Percentiles rank a stretch among this genome's conserved stretches.
Conservation (phyloP, 495 filamentous ascomycete species). For the Cryomyces minteri region DNA sequence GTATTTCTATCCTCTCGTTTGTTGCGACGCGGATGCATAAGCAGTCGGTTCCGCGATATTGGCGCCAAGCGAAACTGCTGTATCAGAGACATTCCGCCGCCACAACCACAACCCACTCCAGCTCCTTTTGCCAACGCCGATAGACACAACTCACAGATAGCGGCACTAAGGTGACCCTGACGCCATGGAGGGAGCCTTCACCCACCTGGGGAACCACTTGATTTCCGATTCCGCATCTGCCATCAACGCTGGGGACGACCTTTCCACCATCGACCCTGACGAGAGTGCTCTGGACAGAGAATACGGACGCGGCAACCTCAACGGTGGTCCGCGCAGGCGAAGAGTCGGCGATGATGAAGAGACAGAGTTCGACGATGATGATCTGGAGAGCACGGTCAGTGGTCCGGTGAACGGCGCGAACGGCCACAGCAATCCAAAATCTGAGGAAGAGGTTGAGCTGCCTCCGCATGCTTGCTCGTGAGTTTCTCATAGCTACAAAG, state of each 20-base stretch:
- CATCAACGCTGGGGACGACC: conserved; percentile 58
- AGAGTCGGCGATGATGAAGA: conserved; percentile 66
- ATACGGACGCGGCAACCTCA: conserved; percentile 33
- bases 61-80: too few species aligned
- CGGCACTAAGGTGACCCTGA: background rate
- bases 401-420: conserved; percentile 60
- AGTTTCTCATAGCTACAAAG: conserved; percentile 20
- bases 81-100: too few species aligned
- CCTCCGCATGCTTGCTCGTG: conserved; percentile 94
- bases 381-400: conserved; percentile 81
- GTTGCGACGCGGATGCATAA: too few species aligned
- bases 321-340: conserved; percentile 45
- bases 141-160: too few species aligned
- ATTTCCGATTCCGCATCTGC: conserved; percentile 52
- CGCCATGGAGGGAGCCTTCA: conserved; percentile 68
- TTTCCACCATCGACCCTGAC: conserved; percentile 18
- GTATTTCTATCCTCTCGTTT: too few species aligned
- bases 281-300: conserved; percentile 44
- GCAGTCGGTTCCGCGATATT: too few species aligned
- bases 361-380: conserved; percentile 76
- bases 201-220: conserved; percentile 66
- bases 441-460: conserved; percentile 79
- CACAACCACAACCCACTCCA: too few species aligned
- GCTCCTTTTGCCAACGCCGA: too few species aligned
- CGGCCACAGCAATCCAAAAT: conserved; percentile 35